phyloP scores from a whole-genome alignment of 208 protist species.

The Leishmania mexicana region DNA sequence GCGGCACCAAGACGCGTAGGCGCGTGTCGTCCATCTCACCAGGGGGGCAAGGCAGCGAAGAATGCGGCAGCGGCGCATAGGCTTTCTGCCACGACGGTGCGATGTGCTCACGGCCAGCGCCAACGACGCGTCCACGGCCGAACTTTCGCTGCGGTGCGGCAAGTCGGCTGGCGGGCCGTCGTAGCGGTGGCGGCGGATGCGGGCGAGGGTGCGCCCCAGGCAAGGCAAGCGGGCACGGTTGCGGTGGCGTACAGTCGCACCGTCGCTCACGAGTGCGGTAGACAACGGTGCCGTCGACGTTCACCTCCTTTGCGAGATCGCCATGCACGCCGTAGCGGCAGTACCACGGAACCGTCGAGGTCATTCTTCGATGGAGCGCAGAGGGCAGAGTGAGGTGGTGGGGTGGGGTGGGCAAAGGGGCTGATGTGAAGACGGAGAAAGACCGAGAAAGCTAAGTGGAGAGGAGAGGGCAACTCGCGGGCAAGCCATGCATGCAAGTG shows the following conservation, averaged over 20 bases:
- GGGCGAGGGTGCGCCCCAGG: not conserved
- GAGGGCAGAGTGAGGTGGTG: not conserved
- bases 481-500: not conserved
- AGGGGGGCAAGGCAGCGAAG: not conserved
- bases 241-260: conserved; percentile 46
- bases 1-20: conserved; percentile 1
- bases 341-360: conserved; percentile 37
- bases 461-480: not conserved
- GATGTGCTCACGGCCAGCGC: not conserved
- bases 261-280: conserved; percentile 36
- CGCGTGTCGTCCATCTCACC: not conserved
- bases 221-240: not conserved
- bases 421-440: not conserved
- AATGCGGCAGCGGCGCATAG: not conserved
- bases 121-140: not conserved
- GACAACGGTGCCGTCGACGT: conserved; percentile 48
- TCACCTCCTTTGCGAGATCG: conserved; percentile 24
- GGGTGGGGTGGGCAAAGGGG: not conserved
- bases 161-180: not conserved
- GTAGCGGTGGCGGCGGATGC: not conserved
- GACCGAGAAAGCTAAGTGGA: not conserved
- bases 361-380: conserved; percentile 1
- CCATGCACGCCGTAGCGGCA: conserved; percentile 50
- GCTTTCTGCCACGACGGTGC: not conserved
- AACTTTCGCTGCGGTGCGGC: not conserved